Percentiles rank a stretch among this genome's conserved stretches.
Conservation (phyloP, 176 grass and related monocot species). For the Alloteropsis semialata region DNA sequence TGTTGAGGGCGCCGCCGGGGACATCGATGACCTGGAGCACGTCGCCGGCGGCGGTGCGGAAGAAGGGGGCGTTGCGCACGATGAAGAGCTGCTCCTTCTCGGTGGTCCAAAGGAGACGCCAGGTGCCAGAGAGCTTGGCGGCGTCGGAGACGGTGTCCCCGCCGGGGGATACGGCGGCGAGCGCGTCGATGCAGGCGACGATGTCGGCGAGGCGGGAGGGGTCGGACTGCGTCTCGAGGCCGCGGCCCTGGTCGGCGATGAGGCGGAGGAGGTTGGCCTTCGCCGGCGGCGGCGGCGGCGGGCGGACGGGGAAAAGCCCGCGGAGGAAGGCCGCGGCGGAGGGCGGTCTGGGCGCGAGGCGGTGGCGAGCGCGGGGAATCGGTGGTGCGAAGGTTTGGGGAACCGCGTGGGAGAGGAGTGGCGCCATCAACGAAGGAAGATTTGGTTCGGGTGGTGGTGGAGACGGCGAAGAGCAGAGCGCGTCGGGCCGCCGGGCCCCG, state of each 20-base stretch:
- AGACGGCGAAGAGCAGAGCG: background rate
- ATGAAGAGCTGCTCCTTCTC: slow-evolving; percentile 98
- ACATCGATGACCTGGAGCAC: slow-evolving; percentile 94
- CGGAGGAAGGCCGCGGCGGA: slow-evolving; percentile 35
- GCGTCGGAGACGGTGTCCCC: slow-evolving; percentile 53
- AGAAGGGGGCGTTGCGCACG: slow-evolving; percentile 63
- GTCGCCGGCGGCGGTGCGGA: slow-evolving; percentile 80
- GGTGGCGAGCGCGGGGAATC: background rate
- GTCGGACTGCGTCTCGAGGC: slow-evolving; percentile 67
- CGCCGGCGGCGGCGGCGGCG: slow-evolving; percentile 33
- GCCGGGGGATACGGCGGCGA: slow-evolving; percentile 32
- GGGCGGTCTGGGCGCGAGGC: slow-evolving; percentile 12
- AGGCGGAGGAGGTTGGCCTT: slow-evolving; percentile 73
- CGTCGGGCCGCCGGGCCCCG: no score
- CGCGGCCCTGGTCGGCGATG: slow-evolving; percentile 73
- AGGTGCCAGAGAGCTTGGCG: slow-evolving; percentile 62
- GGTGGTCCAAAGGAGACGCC: slow-evolving; percentile 92
- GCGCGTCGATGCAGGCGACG: slow-evolving; percentile 65
- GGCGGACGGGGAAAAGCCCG: slow-evolving; percentile 36
- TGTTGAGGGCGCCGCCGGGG: slow-evolving; percentile 50
- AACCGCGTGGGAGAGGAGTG: slow-evolving; percentile 22
- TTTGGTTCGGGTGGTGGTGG: slow-evolving; percentile 42
- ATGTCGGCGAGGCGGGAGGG: slow-evolving; percentile 65
- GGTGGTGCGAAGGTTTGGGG: slow-evolving; percentile 22
- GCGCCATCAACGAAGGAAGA: slow-evolving; percentile 43